These are phyloP conservation scores for Vaccinium myrtillus DNA, from an alignment of 148 eudicot species.

Conservation along the genomic window DNA sequence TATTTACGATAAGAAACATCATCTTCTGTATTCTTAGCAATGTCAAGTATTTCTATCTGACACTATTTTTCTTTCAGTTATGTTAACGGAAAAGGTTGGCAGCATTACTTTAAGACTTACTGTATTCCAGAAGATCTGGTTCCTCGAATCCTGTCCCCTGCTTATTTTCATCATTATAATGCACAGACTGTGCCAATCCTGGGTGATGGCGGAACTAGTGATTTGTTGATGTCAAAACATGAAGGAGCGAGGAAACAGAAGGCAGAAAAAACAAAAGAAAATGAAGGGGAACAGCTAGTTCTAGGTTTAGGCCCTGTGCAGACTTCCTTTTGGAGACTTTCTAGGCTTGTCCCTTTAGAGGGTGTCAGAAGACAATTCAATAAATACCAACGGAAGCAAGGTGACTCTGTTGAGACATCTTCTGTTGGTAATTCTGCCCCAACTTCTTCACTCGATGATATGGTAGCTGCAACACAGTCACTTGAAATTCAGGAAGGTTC, in stretches of 20 bases:
- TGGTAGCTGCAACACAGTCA: constrained; percentile 52
- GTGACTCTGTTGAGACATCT: constrained; percentile 39
- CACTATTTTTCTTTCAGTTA: constrained; percentile 50
- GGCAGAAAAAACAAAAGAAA: constrained; percentile 48
- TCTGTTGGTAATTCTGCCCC: constrained; percentile 37
- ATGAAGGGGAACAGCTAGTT: constrained; percentile 79
- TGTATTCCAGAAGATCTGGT: constrained; percentile 98
- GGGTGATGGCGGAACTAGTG: constrained; percentile 33
- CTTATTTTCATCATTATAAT: constrained; percentile 97
- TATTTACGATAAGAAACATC: not conserved
- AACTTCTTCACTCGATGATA: constrained; percentile 45
- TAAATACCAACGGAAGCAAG: constrained; percentile 48
- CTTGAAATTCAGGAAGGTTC: constrained; percentile 92
- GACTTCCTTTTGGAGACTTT: constrained; percentile 93
- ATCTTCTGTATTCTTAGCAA: not conserved
- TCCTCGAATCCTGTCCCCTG: constrained; percentile 93
- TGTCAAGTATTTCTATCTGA: not conserved
- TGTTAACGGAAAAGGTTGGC: constrained; percentile 94
- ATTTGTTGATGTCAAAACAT: constrained; percentile 29
- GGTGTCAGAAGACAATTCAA: constrained; percentile 61
- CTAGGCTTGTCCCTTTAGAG: constrained; percentile 88
- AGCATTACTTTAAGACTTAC: constrained; percentile 85
- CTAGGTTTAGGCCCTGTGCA: constrained; percentile 92
- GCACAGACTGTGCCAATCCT: constrained; percentile 34
- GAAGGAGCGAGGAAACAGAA: constrained; percentile 41